These are phyloP conservation scores for Fusarium sp. DNA, from an alignment of 2,329 filamentous ascomycete genomes.

Conservation along the genomic window DNA sequence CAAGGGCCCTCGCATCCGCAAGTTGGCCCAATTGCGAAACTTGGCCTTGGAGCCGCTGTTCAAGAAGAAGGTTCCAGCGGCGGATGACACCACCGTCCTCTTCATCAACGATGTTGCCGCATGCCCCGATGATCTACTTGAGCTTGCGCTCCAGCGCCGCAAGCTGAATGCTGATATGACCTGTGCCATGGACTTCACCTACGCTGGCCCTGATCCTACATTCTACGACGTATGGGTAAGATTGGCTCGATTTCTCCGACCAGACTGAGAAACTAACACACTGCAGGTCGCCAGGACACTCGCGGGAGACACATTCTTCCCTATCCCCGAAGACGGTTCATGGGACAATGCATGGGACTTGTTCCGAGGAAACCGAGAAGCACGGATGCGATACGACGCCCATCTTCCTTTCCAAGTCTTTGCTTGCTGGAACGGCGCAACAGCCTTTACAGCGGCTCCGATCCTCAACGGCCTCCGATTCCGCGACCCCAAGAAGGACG, in stretches of 20 bases:
- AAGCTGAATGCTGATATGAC: slow-evolving; percentile 62
- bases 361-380: slow-evolving; percentile 59
- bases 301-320: slow-evolving; percentile 64
- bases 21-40: slow-evolving; percentile 62
- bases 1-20: slow-evolving; percentile 55
- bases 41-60: slow-evolving; percentile 60
- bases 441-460: slow-evolving; percentile 60
- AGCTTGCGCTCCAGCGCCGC: slow-evolving; percentile 60
- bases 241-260: fast-evolving
- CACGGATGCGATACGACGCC: slow-evolving; percentile 47
- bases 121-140: slow-evolving; percentile 66
- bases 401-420: slow-evolving; percentile 66
- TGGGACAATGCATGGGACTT: slow-evolving; percentile 61
- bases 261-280: background rate
- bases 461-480: slow-evolving; percentile 56
- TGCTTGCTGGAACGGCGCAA: slow-evolving; percentile 68
- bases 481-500: slow-evolving; percentile 49
- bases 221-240: slow-evolving; percentile 65
- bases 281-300: slow-evolving; percentile 59
- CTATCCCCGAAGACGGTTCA: slow-evolving; percentile 59
- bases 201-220: slow-evolving; percentile 53
- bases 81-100: slow-evolving; percentile 55
- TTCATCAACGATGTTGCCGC: slow-evolving; percentile 65
- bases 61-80: slow-evolving; percentile 37
- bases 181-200: slow-evolving; percentile 68